phyloP scores from a whole-genome alignment of 495 filamentous ascomycete genomes.

The Letharia lupina region DNA sequence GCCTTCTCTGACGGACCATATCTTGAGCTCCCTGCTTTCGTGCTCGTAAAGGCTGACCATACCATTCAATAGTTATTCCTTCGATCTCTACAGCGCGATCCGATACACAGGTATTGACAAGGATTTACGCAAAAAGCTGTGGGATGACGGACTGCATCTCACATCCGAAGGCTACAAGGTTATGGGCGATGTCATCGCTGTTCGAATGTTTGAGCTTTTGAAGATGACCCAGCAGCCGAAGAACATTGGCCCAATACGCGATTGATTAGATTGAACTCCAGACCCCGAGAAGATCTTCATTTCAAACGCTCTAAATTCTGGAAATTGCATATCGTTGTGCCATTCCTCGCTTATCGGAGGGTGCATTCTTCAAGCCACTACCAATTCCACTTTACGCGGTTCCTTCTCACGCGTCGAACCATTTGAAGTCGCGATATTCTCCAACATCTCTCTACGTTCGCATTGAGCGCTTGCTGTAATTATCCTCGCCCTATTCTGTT shows the following conservation, averaged over 20 bases:
- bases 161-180: conserved; percentile 50
- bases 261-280: not conserved
- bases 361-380: conserved; percentile 1
- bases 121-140: conserved; percentile 39
- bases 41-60: not conserved
- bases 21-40: not conserved
- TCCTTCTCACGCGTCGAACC: not conserved
- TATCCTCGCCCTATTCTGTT: not conserved
- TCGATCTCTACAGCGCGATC: conserved; percentile 44
- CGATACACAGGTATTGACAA: conserved; percentile 42
- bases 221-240: not conserved
- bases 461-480: not conserved
- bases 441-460: not conserved
- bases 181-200: conserved; percentile 48
- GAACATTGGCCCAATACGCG: not conserved
- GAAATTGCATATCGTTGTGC: not conserved
- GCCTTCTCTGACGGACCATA: no score
- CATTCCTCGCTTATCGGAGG: conserved; percentile 13
- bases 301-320: not conserved
- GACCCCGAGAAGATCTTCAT: not conserved
- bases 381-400: conserved; percentile 5
- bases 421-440: not conserved
- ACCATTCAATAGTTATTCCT: conserved; percentile 32
- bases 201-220: conserved; percentile 37
- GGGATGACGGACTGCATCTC: conserved; percentile 57